Evolutionary conservation across 1,139 yeast species (phyloP), one percentile per base, ranked within the genome.

Genomic region (Entelexis paramagnoliae): DNA sequence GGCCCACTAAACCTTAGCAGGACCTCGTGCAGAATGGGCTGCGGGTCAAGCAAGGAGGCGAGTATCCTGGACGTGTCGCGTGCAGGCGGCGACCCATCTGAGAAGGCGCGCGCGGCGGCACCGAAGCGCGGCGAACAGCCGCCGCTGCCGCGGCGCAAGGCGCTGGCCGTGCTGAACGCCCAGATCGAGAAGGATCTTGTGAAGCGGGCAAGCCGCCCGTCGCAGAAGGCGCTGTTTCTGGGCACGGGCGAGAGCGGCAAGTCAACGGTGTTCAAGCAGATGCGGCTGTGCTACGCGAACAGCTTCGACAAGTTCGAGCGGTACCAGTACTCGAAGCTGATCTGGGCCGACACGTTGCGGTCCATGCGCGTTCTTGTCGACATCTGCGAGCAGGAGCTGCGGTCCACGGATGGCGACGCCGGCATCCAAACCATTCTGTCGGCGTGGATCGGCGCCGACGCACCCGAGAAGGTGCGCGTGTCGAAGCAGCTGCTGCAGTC

Each of bases 201-300:
- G 30, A 22, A 24, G 33, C 30, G 33, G 13, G 33, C 41, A 11
- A 28, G n/a, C 7, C 41, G 43, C n/a, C 40, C 46, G 76, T 60
- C 75, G 81, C 56, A 58, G 22, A 45, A 50, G 64, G 71, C 89
- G 54, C 68, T 89, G 46, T 69, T 88, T 19, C 69, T 88, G 29
- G 98, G 98, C 26, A 89, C 97, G 0, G 98, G 98, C 8, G 99
- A 91, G 67, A 81, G 91, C 51, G 98, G 99, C 8, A 91, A 91
- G 66, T 85, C 95, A 2, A 91, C 99, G 0, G 95, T 91, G n/a
- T 71, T 91, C 57, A 93, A 91, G 66, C 98, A 93, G 65, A 78
- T 91, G 79, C 79, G 84, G 61, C 71, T 91, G 32, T 67, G 88
- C 49, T 97, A 91, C 66, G 85, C 87, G 58, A 83, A 86, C 29